Evolutionary conservation across 352 stramenopile species (phyloP), one percentile per base, ranked within the genome.

Genomic region (Globisporangium irregulare): DNA sequence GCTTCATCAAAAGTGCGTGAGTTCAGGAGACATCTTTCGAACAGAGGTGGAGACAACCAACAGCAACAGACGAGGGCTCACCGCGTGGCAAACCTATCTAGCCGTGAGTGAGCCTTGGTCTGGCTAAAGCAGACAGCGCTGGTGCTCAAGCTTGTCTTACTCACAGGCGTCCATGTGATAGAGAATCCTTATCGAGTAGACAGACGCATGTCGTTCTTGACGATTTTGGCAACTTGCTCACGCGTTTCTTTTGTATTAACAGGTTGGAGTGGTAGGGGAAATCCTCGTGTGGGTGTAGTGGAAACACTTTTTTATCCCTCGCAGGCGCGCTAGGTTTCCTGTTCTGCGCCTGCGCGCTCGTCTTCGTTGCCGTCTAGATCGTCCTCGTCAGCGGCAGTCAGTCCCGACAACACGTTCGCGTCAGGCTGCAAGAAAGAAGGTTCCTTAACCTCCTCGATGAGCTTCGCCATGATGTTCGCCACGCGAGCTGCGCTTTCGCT

Each of bases 361-460:
- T 32, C 25, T 15, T 58, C 53, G 24, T 58, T 34, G 24, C 38
- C 27, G 10, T 50, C 38, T 36, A 66, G 43, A 10, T 34, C 48
- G 8, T 60, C 62, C 25, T 56, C 50, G 1, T 59, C 62, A 25
- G 27, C 15, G n/a, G 27, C 53, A 22, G 43, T 34, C 15, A 15
- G 3, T 27, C 10, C 32, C 1, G n/a, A 34, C 24, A 27, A n/a
- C 25, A 12, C 14, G 60, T 24, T 59, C n/a, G 32, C 36, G 7
- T 15, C 62, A 25, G 59, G 59, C 38, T 69, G 63, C 55, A 69
- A 29, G 55, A 70, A 70, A 51, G 48, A 50, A 12, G 59, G 65
- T 14, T 70, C 65, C 4, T 46, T 46, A 24, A 66, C 65, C 54
- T 64, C 57, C 12, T 70, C 65, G 4, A 60, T 51, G 46, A 70